Evolutionary conservation across 1,139 yeast genomes (phyloP).

Genomic region (Lipomyces yarrowii): DNA sequence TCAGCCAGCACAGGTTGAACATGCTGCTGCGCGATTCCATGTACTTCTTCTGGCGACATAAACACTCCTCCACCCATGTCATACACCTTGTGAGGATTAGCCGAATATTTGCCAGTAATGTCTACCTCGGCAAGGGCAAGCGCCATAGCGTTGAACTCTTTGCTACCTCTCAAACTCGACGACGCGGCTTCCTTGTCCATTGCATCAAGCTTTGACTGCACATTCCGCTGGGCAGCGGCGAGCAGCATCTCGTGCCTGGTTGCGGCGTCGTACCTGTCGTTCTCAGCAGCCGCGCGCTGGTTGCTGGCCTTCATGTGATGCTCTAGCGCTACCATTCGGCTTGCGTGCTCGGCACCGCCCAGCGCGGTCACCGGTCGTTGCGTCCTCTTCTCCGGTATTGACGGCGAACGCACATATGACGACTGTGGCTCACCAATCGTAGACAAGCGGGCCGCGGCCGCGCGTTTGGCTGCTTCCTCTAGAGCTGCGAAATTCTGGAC

Average conservation of each 20-base stretch:
- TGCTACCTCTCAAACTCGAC: constrained; percentile 41
- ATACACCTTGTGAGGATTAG: constrained; percentile 54
- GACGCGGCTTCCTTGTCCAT: constrained; percentile 48
- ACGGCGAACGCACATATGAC: constrained; percentile 4
- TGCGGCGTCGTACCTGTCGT: constrained; percentile 14
- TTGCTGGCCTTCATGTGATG: constrained; percentile 11
- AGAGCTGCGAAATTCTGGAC: constrained; percentile 17
- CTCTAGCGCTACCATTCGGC: constrained; percentile 12
- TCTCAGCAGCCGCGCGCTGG: constrained; percentile 6
- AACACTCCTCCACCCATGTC: constrained; percentile 88
- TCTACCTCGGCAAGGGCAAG: constrained; percentile 68
- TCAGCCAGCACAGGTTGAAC: constrained; percentile 86
- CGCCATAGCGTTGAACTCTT: constrained; percentile 50
- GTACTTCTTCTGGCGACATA: constrained; percentile 75
- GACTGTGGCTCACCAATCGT: constrained; percentile 18
- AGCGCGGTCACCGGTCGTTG: constrained; percentile 16
- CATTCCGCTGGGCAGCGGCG: constrained; percentile 44
- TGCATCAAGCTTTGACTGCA: constrained; percentile 39
- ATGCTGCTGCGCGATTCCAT: constrained; percentile 75
- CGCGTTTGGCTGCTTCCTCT: constrained; percentile 19
- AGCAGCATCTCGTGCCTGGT: constrained; percentile 37
- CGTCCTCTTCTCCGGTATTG: not conserved
- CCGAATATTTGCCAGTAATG: constrained; percentile 56
- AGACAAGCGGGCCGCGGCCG: constrained; percentile 21
- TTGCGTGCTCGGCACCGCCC: constrained; percentile 23